Conservation (phyloP, 208 protist genomes). For the Paratrypanosoma confusum region DNA sequence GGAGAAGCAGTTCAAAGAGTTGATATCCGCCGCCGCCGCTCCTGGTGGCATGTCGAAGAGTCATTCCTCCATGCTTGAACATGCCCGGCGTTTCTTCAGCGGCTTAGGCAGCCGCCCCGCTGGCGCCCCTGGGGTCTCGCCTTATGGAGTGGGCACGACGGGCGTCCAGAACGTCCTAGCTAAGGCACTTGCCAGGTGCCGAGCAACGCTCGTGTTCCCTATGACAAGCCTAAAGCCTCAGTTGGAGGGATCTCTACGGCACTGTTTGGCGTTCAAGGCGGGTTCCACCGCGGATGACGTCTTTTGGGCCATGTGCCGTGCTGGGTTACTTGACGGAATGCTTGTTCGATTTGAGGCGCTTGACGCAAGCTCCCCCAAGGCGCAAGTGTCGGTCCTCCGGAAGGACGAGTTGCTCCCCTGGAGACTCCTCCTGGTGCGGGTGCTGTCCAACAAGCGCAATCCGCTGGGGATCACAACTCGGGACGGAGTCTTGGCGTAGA, state of each 20-base stretch:
- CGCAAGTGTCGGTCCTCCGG: slow-evolving; percentile 23
- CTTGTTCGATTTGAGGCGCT: slow-evolving; percentile 77
- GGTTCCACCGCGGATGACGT: slow-evolving; percentile 59
- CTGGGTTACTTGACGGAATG: slow-evolving; percentile 61
- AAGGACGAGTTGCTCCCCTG: slow-evolving; percentile 34
- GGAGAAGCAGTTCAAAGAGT: slow-evolving; percentile 11
- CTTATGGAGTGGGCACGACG: too few species aligned
- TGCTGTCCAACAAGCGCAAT: slow-evolving; percentile 74
- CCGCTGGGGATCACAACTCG: too few species aligned
- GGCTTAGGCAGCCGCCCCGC: too few species aligned
- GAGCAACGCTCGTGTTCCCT: slow-evolving; percentile 43
- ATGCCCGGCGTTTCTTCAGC: too few species aligned
- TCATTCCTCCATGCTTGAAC: too few species aligned
- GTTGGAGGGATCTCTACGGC: slow-evolving; percentile 36
- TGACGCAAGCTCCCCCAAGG: slow-evolving; percentile 7
- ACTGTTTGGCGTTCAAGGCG: slow-evolving; percentile 65
- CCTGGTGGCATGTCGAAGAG: too few species aligned
- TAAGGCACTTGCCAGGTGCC: slow-evolving; percentile 45
- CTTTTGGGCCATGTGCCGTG: slow-evolving; percentile 48
- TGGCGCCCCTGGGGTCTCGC: too few species aligned
- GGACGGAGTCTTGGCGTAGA: too few species aligned
- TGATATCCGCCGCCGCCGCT: too few species aligned
- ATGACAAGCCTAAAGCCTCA: slow-evolving; percentile 36
- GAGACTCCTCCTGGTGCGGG: slow-evolving; percentile 42
- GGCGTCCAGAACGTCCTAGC: slow-evolving; percentile 77